A percentile compares a stretch with the other conserved stretches of the same genome.
Evolutionary conservation across 306 rosid species (phyloP).

Genomic region (Carpinus fangiana): DNA sequence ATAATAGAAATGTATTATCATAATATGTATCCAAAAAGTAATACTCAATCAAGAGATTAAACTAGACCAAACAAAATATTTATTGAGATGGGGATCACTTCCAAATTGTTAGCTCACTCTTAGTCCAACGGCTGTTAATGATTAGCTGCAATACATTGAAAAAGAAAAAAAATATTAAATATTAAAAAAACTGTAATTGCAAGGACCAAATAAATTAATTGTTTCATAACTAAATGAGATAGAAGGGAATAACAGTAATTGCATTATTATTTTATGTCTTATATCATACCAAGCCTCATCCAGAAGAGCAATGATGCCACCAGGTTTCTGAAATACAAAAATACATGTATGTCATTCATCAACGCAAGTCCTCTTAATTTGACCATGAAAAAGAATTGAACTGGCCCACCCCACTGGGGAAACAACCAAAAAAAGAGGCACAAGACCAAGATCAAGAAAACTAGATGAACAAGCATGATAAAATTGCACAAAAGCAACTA

Average conservation of each 20-base stretch:
- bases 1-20: too few relatives aligned
- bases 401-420: background rate
- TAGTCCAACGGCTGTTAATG: too few relatives aligned
- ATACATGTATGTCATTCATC: constrained; percentile 10
- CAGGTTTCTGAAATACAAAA: constrained; percentile 79
- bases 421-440: background rate
- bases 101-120: too few relatives aligned
- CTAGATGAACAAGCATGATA: background rate
- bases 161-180: too few relatives aligned
- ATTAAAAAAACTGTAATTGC: background rate
- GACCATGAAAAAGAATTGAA: background rate
- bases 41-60: too few relatives aligned
- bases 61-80: too few relatives aligned
- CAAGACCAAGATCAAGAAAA: background rate
- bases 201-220: constrained; percentile 7
- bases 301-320: constrained; percentile 90
- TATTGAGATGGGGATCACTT: too few relatives aligned
- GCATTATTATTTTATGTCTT: constrained; percentile 5
- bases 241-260: constrained; percentile 13
- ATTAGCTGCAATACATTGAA: too few relatives aligned
- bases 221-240: constrained; percentile 12
- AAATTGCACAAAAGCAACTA: background rate
- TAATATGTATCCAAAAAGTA: too few relatives aligned
- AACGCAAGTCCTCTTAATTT: background rate
- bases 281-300: constrained; percentile 95